Evolutionary conservation across 2,329 filamentous ascomycete species (phyloP).

Genomic region (Talaromyces verruculosus): DNA sequence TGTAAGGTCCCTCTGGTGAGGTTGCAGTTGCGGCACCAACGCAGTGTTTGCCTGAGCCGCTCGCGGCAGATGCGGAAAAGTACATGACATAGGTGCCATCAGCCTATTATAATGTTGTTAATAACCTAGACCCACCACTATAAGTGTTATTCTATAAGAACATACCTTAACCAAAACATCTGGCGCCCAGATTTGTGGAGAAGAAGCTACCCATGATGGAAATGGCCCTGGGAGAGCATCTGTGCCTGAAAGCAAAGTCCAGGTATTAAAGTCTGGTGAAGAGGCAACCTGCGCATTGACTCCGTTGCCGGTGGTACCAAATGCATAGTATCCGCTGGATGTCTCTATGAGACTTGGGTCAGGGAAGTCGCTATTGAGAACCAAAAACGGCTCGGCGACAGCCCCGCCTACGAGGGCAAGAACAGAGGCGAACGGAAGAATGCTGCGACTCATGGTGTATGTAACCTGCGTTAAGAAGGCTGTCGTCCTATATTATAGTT

Average conservation of each 20-base stretch:
- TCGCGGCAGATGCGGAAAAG: slow-evolving; percentile 51
- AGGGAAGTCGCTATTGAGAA: slow-evolving; percentile 51
- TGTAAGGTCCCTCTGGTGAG: slow-evolving; percentile 52
- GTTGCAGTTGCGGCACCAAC: slow-evolving; percentile 54
- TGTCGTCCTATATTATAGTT: neutral
- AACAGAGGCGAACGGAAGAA: neutral
- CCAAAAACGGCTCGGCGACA: slow-evolving; percentile 25
- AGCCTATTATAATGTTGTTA: slow-evolving; percentile 22
- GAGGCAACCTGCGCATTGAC: slow-evolving; percentile 55
- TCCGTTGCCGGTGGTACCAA: slow-evolving; percentile 52
- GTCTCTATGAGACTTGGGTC: slow-evolving; percentile 55
- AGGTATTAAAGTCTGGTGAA: slow-evolving; percentile 47
- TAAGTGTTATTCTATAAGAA: neutral
- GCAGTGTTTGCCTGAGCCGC: slow-evolving; percentile 50
- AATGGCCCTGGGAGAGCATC: slow-evolving; percentile 53
- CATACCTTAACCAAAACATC: slow-evolving; percentile 52
- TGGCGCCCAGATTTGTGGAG: slow-evolving; percentile 57
- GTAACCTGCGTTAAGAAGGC: neutral
- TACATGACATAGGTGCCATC: slow-evolving; percentile 57
- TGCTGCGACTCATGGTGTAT: slow-evolving; percentile 3
- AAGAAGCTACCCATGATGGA: slow-evolving; percentile 52
- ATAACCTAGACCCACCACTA: neutral
- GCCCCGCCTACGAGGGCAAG: slow-evolving; percentile 7
- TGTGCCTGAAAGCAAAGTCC: slow-evolving; percentile 48
- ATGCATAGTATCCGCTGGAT: slow-evolving; percentile 55